A percentile compares a stretch with the other conserved stretches of the same genome.
Conservation (phyloP, 2,329 filamentous ascomycete genomes). For the Fusarium sp. region DNA sequence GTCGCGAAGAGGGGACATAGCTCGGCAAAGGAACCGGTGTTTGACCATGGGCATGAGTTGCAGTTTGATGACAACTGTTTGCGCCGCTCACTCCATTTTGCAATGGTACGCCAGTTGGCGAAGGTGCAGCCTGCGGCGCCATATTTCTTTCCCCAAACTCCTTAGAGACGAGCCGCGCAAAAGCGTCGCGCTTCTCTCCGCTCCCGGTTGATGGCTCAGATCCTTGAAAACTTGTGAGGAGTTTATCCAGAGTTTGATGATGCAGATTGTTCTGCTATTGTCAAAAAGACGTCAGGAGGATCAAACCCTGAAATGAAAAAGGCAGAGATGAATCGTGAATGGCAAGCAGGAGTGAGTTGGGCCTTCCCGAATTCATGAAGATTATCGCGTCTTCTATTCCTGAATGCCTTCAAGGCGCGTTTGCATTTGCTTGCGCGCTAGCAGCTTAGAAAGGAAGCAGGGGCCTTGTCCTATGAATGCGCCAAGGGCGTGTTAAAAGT, state of each 20-base stretch:
- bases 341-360: background rate
- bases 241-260: conserved; percentile 7
- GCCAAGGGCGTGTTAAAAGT: conserved; percentile 10
- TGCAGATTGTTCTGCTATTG: conserved; percentile 3
- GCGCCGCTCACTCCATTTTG: conserved; percentile 21
- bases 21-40: conserved; percentile 26
- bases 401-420: conserved; percentile 28
- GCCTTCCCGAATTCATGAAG: conserved; percentile 4
- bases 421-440: conserved; percentile 21
- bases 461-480: conserved; percentile 4
- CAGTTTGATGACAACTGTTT: conserved; percentile 16
- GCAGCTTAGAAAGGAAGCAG: background rate
- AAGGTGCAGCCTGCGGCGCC: conserved; percentile 17
- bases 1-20: conserved; percentile 18
- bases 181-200: conserved; percentile 10
- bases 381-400: conserved; percentile 4
- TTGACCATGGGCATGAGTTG: conserved; percentile 14
- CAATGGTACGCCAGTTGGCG: conserved; percentile 5
- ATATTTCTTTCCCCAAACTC: conserved; percentile 17
- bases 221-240: conserved; percentile 17
- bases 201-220: conserved; percentile 4
- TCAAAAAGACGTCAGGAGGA: background rate
- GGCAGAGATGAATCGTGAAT: background rate
- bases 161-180: conserved; percentile 9
- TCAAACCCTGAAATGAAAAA: background rate